Conservation (phyloP, 2,329 filamentous ascomycete species). For the Coleophoma eucalyptorum region DNA sequence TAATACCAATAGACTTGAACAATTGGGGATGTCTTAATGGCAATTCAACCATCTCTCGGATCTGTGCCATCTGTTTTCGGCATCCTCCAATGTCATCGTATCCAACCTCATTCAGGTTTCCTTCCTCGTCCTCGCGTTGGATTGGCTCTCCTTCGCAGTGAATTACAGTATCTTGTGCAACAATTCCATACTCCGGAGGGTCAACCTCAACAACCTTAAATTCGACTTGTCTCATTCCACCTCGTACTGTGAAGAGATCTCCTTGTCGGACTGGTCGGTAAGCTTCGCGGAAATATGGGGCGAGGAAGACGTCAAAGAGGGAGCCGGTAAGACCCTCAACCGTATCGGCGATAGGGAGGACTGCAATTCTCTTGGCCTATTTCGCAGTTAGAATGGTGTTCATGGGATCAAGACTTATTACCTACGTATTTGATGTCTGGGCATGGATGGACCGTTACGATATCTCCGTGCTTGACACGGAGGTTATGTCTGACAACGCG, state of each 20-base stretch:
- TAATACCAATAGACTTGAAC: conserved; percentile 99
- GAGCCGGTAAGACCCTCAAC: conserved; percentile 97
- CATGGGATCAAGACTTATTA: conserved; percentile 20
- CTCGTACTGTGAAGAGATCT: conserved; percentile 94
- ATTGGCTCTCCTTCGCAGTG: conserved; percentile 98
- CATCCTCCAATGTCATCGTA: conserved; percentile 99
- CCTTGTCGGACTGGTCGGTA: conserved; percentile 97
- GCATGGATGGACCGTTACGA: conserved; percentile 95
- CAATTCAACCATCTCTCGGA: conserved; percentile 96
- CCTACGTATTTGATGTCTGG: conserved; percentile 99
- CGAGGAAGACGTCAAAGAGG: conserved; percentile 98
- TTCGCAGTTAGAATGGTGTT: conserved; percentile 17
- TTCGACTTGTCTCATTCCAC: conserved; percentile 98
- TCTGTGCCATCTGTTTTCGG: conserved; percentile 99
- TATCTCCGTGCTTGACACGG: conserved; percentile 96
- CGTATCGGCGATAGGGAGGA: conserved; percentile 96
- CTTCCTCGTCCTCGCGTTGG: conserved; percentile 97
- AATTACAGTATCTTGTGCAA: conserved; percentile 97
- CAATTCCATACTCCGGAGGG: conserved; percentile 96
- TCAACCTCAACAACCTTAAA: conserved; percentile 99
- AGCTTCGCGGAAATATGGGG: conserved; percentile 98
- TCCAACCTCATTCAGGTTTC: conserved; percentile 97
- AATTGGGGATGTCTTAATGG: conserved; percentile 95
- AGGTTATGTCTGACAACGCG: conserved; percentile 98
- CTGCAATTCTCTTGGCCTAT: conserved; percentile 96